A percentile compares a stretch with the other conserved stretches of the same genome.
These are phyloP conservation scores for Fusarium circinatum DNA, from an alignment of 2,329 filamentous ascomycete species.

Conservation along the genomic window DNA sequence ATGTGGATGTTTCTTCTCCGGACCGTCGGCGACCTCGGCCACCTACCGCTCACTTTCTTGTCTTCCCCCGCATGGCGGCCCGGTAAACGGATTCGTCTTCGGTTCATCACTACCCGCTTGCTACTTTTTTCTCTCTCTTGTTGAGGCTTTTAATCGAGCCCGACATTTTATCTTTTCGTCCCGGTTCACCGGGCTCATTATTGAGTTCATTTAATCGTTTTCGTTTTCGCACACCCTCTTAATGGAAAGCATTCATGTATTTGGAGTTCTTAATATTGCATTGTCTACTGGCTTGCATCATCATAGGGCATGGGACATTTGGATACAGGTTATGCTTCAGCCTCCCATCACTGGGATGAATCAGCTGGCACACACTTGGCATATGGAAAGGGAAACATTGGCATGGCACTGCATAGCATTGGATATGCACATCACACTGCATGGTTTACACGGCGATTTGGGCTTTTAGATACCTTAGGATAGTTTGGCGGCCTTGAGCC, in stretches of 20 bases:
- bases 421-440: constrained; percentile 25
- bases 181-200: constrained; percentile 5
- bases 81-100: constrained; percentile 21
- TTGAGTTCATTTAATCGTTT: constrained; percentile 25
- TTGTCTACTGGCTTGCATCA: constrained; percentile 11
- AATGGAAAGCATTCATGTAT: constrained; percentile 25
- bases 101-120: constrained; percentile 7
- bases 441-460: constrained; percentile 26
- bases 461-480: constrained; percentile 40
- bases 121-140: background rate
- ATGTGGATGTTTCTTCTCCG: constrained; percentile 15
- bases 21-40: constrained; percentile 29
- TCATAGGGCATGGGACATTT: constrained; percentile 20
- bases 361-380: constrained; percentile 27
- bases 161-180: constrained; percentile 11
- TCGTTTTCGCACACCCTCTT: constrained; percentile 10
- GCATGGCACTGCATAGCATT: background rate
- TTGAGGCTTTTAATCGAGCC: constrained; percentile 24
- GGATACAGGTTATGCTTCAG: constrained; percentile 33
- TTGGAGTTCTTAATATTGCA: constrained; percentile 29
- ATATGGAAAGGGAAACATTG: constrained; percentile 13
- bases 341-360: constrained; percentile 35
- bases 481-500: constrained; percentile 31
- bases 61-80: constrained; percentile 23
- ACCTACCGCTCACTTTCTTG: constrained; percentile 1